Percentiles rank a stretch among this genome's conserved stretches.
phyloP scores from a whole-genome alignment of 768 basidiomycete species.

The Zangia roseola region DNA sequence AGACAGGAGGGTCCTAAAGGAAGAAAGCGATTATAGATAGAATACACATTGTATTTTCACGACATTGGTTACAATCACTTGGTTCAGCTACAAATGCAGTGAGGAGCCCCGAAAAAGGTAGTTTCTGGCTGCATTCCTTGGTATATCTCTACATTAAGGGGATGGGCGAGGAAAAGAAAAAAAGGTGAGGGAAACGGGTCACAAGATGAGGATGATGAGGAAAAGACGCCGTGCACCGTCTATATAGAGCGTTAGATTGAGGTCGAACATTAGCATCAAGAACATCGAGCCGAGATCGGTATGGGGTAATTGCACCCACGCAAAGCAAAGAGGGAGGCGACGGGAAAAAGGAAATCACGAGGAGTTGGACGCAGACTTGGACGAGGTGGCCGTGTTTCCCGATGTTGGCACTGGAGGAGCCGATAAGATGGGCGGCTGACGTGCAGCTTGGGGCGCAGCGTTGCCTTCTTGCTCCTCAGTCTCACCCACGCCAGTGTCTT shows the following conservation, averaged over 20 bases:
- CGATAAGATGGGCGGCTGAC: constrained; percentile 33
- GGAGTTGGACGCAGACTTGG: constrained; percentile 16
- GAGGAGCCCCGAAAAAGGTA: not conserved
- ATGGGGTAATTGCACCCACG: not conserved
- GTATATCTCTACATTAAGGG: constrained; percentile 24
- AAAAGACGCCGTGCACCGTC: constrained; percentile 5
- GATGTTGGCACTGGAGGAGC: constrained; percentile 29
- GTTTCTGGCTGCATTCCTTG: constrained; percentile 19
- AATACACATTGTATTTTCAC: constrained; percentile 1
- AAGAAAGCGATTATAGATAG: too few species aligned
- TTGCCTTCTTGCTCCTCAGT: constrained; percentile 5
- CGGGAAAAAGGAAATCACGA: not conserved
- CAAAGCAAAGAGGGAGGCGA: too few species aligned
- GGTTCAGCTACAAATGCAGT: not conserved
- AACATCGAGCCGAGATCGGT: not conserved
- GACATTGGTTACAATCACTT: too few species aligned
- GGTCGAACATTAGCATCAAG: too few species aligned
- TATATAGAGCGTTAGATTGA: not conserved
- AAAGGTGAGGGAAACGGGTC: not conserved
- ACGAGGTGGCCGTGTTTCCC: not conserved
- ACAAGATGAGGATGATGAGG: not conserved
- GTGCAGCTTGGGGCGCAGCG: constrained; percentile 4
- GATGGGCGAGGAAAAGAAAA: not conserved
- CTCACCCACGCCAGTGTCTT: constrained; percentile 21
- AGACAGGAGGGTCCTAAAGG: too few species aligned